phyloP scores from a whole-genome alignment of 768 basidiomycete genomes.

The Collybiopsis luxurians region DNA sequence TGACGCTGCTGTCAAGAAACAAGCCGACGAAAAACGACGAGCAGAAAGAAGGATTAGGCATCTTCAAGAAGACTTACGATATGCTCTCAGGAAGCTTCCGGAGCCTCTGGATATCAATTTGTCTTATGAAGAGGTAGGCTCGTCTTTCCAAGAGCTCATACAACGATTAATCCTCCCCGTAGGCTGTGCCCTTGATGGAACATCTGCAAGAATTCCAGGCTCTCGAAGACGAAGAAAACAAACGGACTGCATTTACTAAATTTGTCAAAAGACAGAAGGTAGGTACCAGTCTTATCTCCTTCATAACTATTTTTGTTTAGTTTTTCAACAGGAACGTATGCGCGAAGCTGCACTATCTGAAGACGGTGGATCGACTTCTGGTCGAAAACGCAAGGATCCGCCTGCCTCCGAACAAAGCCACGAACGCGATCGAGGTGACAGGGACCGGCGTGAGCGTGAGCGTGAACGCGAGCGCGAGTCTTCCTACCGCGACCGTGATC shows the following conservation, averaged over 20 bases:
- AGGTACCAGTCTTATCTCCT: constrained; percentile 13
- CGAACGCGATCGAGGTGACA: constrained; percentile 41
- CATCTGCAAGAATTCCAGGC: constrained; percentile 85
- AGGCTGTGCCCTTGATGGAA: constrained; percentile 77
- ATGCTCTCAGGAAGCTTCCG: constrained; percentile 87
- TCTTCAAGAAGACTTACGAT: constrained; percentile 92
- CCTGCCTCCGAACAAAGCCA: constrained; percentile 46
- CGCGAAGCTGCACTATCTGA: constrained; percentile 70
- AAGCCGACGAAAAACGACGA: constrained; percentile 84
- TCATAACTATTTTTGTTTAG: neutral
- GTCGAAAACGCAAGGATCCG: constrained; percentile 80
- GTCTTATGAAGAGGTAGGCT: constrained; percentile 76
- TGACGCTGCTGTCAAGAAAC: constrained; percentile 65
- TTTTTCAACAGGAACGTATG: constrained; percentile 63
- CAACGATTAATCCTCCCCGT: neutral
- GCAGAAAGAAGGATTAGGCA: constrained; percentile 83
- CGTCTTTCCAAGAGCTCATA: neutral
- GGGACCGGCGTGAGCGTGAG: constrained; percentile 32
- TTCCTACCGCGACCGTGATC: constrained; percentile 23
- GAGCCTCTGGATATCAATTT: constrained; percentile 76
- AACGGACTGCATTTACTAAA: constrained; percentile 81
- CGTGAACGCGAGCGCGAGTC: constrained; percentile 32
- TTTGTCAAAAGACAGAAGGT: constrained; percentile 92
- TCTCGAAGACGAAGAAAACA: constrained; percentile 82
- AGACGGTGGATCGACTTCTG: constrained; percentile 80